Percentiles rank a stretch among this genome's conserved stretches.
phyloP scores from a whole-genome alignment of 192 early-diverging fungal species.

The Linnemannia hyalina region DNA sequence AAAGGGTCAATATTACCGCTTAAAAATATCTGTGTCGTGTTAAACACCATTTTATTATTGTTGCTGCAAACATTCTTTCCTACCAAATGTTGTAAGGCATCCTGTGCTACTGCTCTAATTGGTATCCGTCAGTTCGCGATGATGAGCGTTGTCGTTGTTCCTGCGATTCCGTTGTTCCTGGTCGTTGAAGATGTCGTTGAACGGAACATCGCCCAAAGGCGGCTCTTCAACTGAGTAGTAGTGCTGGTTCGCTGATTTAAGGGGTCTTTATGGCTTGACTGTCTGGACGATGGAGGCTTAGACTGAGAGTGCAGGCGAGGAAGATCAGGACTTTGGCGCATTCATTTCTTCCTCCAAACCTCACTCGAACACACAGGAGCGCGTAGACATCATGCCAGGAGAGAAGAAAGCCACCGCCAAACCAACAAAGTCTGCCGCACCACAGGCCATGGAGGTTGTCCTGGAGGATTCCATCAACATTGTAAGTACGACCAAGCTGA shows the following conservation, averaged over 20 bases:
- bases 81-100: slow-evolving; percentile 57
- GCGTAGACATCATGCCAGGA: slow-evolving; percentile 35
- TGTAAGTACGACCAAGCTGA: slow-evolving; percentile 9
- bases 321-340: neutral
- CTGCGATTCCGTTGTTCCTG: neutral
- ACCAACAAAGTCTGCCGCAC: slow-evolving; percentile 25
- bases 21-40: no score
- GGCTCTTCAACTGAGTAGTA: neutral
- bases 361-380: neutral
- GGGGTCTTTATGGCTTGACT: neutral
- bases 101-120: neutral
- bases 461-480: slow-evolving; percentile 51
- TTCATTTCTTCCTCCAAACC: neutral
- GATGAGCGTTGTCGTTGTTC: neutral
- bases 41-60: neutral
- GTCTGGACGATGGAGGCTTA: neutral
- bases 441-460: slow-evolving; percentile 31
- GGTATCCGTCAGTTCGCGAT: neutral
- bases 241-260: neutral
- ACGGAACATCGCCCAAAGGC: neutral
- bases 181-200: neutral
- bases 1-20: neutral
- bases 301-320: neutral
- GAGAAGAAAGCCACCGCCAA: slow-evolving; percentile 29
- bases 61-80: neutral